These are phyloP conservation scores for Claviceps pazoutovae DNA, from an alignment of 2,329 filamentous ascomycete genomes.

Conservation along the genomic window DNA sequence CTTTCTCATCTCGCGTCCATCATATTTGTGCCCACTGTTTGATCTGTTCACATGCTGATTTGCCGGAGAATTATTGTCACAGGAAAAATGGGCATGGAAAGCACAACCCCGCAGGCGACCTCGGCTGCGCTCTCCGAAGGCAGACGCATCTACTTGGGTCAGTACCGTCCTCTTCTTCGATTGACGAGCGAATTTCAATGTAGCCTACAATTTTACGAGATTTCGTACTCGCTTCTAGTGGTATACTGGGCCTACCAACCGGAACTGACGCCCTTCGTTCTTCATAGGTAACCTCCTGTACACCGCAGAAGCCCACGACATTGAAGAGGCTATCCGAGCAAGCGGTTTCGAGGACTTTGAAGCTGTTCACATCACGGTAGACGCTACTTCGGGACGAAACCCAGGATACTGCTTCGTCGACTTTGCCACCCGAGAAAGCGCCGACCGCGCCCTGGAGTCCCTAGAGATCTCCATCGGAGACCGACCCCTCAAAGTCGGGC, in stretches of 20 bases:
- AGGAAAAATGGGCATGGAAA: background rate
- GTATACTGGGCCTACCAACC: background rate
- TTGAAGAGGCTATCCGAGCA: slow-evolving; percentile 42
- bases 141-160: slow-evolving; percentile 44
- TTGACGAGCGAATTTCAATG: too few species aligned
- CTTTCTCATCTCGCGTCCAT: background rate
- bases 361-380: slow-evolving; percentile 54
- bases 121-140: slow-evolving; percentile 15
- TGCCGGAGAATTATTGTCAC: background rate
- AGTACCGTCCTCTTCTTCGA: background rate
- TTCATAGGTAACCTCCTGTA: slow-evolving; percentile 39
- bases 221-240: too few species aligned
- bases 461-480: slow-evolving; percentile 42
- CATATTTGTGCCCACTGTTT: background rate
- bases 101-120: background rate
- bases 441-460: slow-evolving; percentile 35
- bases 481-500: slow-evolving; percentile 49
- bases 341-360: slow-evolving; percentile 25
- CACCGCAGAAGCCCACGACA: slow-evolving; percentile 38
- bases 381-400: slow-evolving; percentile 54
- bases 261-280: background rate
- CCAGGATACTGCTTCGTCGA: slow-evolving; percentile 59
- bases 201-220: too few species aligned
- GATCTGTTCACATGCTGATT: background rate
- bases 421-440: slow-evolving; percentile 41